Base-by-base conservation (phyloP, 164 flowering plant genomes). In the Stephania cephalantha region DNA sequence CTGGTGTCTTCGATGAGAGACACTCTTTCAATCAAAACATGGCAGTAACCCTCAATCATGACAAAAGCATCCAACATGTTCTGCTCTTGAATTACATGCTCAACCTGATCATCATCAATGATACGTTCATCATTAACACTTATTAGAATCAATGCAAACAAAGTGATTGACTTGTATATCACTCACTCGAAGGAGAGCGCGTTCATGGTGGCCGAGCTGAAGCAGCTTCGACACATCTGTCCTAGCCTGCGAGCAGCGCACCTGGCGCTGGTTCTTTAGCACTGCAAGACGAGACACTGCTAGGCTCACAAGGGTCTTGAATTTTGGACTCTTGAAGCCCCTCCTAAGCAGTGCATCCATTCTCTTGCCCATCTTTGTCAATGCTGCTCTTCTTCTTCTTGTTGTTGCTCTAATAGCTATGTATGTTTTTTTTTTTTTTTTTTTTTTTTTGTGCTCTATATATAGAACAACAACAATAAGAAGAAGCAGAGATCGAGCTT, bases 131-230 rank as follows among this genome's bases (percentile, higher is more conserved):
- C 22, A 58, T 61, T 6, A 17, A 61, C n/a, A 61, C 66, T 61
- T 2, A n/a, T 4, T 8, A 3, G 18, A 61, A 61, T 1, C 29
- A 29, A 22, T n/a, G 9, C 35, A 45, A 12, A 18, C 18, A 74
- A 46, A 66, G 2, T n/a, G 66, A 46, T 25, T 55, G 10, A 20
- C n/a, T 20, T 7, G 5, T 17, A n/a, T 15, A 7, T 35, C 35
- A 73, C 8, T 77, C 85, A 92, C 97, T 11, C 97, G 85, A 58
- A 85, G 89, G 50, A 92, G 91, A 83, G 97, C 97, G 2, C 88
- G 84, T 46, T 92, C 90, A 22, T 87, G 88, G 73, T 85, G 87
- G 7, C 87, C 89, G 11, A 81, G 88, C 45, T 86, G 76, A 48
- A 95, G 95, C 61, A 92, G 88, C 81, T 95, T 84, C 13, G 85